phyloP scores from a whole-genome alignment of 805 yeast genomes.

The Naumovozyma baii region DNA sequence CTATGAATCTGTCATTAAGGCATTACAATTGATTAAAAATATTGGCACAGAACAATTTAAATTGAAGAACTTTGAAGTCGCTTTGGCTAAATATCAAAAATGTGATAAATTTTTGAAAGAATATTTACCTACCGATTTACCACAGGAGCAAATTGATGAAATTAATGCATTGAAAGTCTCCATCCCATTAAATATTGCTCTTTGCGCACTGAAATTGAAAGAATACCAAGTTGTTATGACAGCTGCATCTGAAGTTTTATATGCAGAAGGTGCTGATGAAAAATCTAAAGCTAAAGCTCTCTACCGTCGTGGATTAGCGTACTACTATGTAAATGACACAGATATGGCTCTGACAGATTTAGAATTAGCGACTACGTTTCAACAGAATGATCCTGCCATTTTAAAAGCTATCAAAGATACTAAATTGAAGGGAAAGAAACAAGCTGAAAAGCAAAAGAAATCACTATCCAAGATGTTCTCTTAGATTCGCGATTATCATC shows the following conservation, averaged over 20 bases:
- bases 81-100: conserved; percentile 63
- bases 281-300: conserved; percentile 74
- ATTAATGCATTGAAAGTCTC: conserved; percentile 51
- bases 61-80: conserved; percentile 44
- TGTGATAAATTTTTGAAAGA: conserved; percentile 61
- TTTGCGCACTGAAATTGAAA: conserved; percentile 58
- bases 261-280: conserved; percentile 46
- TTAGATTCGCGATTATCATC: too few relatives aligned
- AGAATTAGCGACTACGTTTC: conserved; percentile 50
- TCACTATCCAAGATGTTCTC: conserved; percentile 63
- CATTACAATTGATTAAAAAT: conserved; percentile 55
- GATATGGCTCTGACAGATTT: conserved; percentile 61
- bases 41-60: conserved; percentile 74
- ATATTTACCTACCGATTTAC: conserved; percentile 50
- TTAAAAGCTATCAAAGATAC: conserved; percentile 53
- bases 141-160: conserved; percentile 42
- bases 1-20: conserved; percentile 59
- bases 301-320: conserved; percentile 77
- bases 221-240: conserved; percentile 44
- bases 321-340: conserved; percentile 50
- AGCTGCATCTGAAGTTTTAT: conserved; percentile 59
- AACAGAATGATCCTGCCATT: conserved; percentile 69
- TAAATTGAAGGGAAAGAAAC: conserved; percentile 40
- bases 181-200: conserved; percentile 60
- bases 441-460: conserved; percentile 59